These are phyloP conservation scores for Laguncularia racemosa DNA, from an alignment of 345 rosid genomes.

Conservation along the genomic window DNA sequence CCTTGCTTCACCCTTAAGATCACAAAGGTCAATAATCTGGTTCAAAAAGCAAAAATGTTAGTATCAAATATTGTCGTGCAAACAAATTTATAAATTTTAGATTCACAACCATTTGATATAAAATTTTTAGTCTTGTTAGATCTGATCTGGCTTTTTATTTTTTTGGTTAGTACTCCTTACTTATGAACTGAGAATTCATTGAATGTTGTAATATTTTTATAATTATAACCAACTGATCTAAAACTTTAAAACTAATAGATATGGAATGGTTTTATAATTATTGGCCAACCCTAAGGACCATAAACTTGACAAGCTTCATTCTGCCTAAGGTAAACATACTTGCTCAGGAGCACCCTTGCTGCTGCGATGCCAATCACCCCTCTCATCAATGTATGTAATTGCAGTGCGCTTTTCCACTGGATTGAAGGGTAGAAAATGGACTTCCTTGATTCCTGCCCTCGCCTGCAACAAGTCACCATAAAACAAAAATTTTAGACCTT, in stretches of 20 bases:
- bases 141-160: no score
- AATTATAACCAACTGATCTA: no score
- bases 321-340: constrained; percentile 18
- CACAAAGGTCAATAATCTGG: constrained; percentile 74
- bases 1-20: constrained; percentile 41
- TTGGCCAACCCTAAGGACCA: background rate
- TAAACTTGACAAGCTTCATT: background rate
- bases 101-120: no score
- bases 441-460: constrained; percentile 78
- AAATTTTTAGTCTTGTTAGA: no score
- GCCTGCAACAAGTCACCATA: constrained; percentile 31
- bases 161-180: no score
- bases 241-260: no score
- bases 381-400: constrained; percentile 61
- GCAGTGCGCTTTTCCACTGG: constrained; percentile 95
- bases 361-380: constrained; percentile 69
- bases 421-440: constrained; percentile 91
- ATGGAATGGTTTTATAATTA: background rate
- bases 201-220: no score
- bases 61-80: no score
- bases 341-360: constrained; percentile 99
- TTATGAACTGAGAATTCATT: no score
- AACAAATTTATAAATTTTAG: no score
- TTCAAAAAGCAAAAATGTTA: background rate
- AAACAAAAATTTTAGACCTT: background rate